Base-by-base conservation (phyloP, 2,329 filamentous ascomycete genomes). In the Basipetospora chlamydospora region DNA sequence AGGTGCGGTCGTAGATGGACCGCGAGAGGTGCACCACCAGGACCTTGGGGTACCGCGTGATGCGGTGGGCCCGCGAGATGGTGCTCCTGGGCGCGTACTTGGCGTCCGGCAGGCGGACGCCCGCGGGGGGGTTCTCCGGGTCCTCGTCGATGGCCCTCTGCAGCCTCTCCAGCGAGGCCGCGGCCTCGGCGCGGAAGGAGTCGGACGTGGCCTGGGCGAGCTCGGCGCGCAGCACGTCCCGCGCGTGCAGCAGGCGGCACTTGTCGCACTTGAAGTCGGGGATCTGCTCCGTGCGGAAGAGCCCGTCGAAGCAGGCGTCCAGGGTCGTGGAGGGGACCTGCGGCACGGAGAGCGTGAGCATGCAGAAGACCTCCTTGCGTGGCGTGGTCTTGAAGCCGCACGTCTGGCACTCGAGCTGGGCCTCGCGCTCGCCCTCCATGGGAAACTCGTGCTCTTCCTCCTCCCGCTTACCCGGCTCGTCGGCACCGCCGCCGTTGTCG, bases 241-340 rank as follows among this genome's bases (percentile, higher is more conserved):
- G 60, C 4, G 86, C 86, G 54, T 94, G 81, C 29, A 83, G 59
- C n/a, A 98, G 66, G 16, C 86, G 76, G 52, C 90, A 98, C 58
- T 77, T 82, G 49, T 95, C 90, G 60, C 90, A 98, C 47, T 83
- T 87, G 64, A 92, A 98, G 53, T 94, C 90, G 43, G 96, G 88
- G 45, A 98, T 95, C 53, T 86, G 80, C 56, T 98, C 90, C 1
- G 84, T 85, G 58, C 94, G 94, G 46, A 98, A 78, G 57, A 95
- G 79, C 28, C 82, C 82, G 49, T 98, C 90, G 48, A 98, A 90
- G 56, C 90, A 98, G 7, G 77, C 68, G 50, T 80, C 86, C 12
- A 98, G 67, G 0, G 84, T 80, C 1, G 87, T 87, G 2, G 83
- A 80, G 35, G 69, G 76, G 42, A 78, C 73, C 53, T 90, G 83